Evolutionary conservation across 208 protist genomes (phyloP), one percentile per base, ranked within the genome.

Genomic region (Herpetomonas tarakana): DNA sequence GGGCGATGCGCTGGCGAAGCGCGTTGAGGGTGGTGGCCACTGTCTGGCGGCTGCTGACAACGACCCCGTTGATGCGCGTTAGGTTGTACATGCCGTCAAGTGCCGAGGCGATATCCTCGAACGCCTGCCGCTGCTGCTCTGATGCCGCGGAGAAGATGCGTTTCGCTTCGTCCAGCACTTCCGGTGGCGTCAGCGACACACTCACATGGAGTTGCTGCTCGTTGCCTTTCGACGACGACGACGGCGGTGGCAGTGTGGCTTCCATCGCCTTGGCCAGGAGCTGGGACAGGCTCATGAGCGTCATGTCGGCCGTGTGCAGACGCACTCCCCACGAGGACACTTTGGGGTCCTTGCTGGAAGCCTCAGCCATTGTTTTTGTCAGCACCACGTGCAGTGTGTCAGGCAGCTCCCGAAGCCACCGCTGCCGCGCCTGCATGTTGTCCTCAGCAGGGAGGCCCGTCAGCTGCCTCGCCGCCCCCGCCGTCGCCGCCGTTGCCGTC

Each of bases 1-100:
- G 35, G 6, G 35, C 35, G 2, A 76, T 11, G n/a, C 49, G 45
- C 16, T 35, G 39, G 52, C 74, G 67, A 44, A 76, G 68, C 2
- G 41, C 38, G 3, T 56, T 46, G 66, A 83, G 75, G 30, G 58
- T 67, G 4, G 52, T 51, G 45, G 62, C 62, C 19, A 64, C 57
- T 2, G 69, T 72, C 22, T 29, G 53, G 35, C 68, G 68, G 47
- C 61, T 30, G n/a, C 38, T 62, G 45, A 83, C 76, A 24, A 49
- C 35, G 6, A 63, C 63, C 38, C 56, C 64, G 26, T 80, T 59
- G 2, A 83, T 51, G 18, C 68, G 59, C 24, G 69, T 62, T 1
- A 83, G 63, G 12, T 44, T 62, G 58, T 83, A 83, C 51, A 65
- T 49, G 28, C 61, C 41, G 35, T 79, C 76, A 12, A 83, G 29